A percentile compares a stretch with the other conserved stretches of the same genome.
These are phyloP conservation scores for Plasmopara viticola DNA, from an alignment of 352 stramenopile species.

Conservation along the genomic window DNA sequence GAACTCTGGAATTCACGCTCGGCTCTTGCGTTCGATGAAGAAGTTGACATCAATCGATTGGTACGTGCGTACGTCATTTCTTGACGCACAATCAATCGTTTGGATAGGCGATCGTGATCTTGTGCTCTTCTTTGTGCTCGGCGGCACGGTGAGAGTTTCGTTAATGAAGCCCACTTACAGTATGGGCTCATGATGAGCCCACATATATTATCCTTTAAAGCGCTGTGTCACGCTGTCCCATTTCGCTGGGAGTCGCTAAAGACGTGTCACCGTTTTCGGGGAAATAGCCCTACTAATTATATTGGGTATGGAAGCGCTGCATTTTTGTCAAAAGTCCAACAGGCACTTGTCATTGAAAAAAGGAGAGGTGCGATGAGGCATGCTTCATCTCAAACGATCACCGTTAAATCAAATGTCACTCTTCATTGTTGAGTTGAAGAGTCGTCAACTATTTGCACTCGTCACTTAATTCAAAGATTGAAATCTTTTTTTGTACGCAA, in stretches of 20 bases:
- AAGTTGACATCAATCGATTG: slow-evolving; percentile 15
- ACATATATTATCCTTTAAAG: slow-evolving; percentile 12
- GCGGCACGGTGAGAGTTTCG: slow-evolving; percentile 25
- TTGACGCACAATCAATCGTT: background rate
- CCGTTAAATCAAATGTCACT: slow-evolving; percentile 8
- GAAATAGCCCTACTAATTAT: slow-evolving; percentile 25
- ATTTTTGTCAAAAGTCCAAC: slow-evolving; percentile 14
- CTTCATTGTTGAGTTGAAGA: background rate
- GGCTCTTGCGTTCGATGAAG: slow-evolving; percentile 14
- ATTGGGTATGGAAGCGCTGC: slow-evolving; percentile 5
- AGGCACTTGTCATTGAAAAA: slow-evolving; percentile 1
- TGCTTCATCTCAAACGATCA: slow-evolving; percentile 15
- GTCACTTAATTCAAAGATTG: no score
- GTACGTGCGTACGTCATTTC: slow-evolving; percentile 15
- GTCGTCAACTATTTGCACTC: background rate
- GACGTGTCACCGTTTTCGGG: slow-evolving; percentile 20
- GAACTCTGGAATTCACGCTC: slow-evolving; percentile 19
- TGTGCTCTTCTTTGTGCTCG: slow-evolving; percentile 1
- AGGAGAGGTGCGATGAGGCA: slow-evolving; percentile 10
- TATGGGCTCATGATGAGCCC: background rate
- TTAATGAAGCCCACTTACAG: slow-evolving; percentile 10
- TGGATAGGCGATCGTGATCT: background rate
- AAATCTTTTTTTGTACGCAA: no score
- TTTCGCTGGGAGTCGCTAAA: slow-evolving; percentile 22
- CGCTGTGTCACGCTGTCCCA: slow-evolving; percentile 15